Percentiles rank a stretch among this genome's conserved stretches.
phyloP scores from a whole-genome alignment of 805 yeast genomes.

The Ogataea kodamae region DNA sequence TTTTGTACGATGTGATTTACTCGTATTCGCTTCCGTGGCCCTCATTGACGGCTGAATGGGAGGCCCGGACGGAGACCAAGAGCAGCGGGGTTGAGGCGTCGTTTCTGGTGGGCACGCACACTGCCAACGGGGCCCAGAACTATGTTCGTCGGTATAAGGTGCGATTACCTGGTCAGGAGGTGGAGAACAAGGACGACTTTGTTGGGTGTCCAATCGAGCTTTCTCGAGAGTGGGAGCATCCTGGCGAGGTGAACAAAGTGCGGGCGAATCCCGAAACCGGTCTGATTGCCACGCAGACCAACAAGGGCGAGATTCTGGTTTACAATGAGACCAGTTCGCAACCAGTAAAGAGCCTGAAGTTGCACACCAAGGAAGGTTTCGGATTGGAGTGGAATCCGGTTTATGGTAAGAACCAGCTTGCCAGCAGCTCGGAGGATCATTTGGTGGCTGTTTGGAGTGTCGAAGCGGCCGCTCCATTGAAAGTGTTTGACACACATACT shows the following conservation, averaged over 20 bases:
- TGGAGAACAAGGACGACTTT: constrained; percentile 24
- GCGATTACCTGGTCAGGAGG: constrained; percentile 47
- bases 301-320: constrained; percentile 46
- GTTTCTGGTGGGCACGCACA: constrained; percentile 47
- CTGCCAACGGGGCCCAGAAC: constrained; percentile 40
- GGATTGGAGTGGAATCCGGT: constrained; percentile 65
- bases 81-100: constrained; percentile 19
- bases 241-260: constrained; percentile 64
- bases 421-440: constrained; percentile 65
- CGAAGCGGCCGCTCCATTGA: constrained; percentile 39
- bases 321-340: constrained; percentile 33
- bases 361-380: constrained; percentile 65
- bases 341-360: constrained; percentile 35
- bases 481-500: constrained; percentile 46
- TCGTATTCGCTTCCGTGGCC: constrained; percentile 71
- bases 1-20: constrained; percentile 69
- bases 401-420: constrained; percentile 38
- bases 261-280: constrained; percentile 49
- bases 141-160: constrained; percentile 43
- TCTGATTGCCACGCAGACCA: constrained; percentile 53
- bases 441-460: constrained; percentile 72
- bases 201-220: constrained; percentile 40
- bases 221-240: constrained; percentile 52
- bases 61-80: constrained; percentile 41
- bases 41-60: constrained; percentile 65